Base-by-base conservation (phyloP, 2,329 filamentous ascomycete species). In the Rutstroemia sp. region DNA sequence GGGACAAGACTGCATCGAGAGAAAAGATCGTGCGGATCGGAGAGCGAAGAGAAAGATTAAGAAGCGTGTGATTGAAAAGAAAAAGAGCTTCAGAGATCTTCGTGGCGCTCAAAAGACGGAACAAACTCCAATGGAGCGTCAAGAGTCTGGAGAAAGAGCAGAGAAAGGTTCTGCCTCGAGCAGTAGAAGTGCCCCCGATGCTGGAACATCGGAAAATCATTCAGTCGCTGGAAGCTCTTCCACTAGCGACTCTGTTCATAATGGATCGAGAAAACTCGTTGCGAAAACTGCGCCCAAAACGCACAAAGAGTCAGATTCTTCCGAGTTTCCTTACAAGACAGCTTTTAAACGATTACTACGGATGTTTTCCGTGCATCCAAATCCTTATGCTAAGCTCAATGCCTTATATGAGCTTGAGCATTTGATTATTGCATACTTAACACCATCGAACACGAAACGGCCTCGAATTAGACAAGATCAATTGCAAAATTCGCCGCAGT, bases 341-440 rank as follows among this genome's bases (percentile, higher is more conserved):
- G 88, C 91, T 0, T 96, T 95, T 67, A 79, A 84, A 62, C 84
- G 86, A 12, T 77, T 97, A 1, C 76, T 97, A 34, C 84, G 83
- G 61, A 91, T 90, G 74, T 95, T 99, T 64, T 90, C 89, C 44
- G 88, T 92, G 4, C 89, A 95, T 62, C 88, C 89, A 0, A 95
- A 94, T 67, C 94, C 94, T 0, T 88, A 88, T 63, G 80, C 83
- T 21, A 99, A 99, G 71, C 79, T 99, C 12, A 86, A 87, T 61
- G 87, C 89, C 0, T 76, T 97, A 4, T 84, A 87, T 59, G 90
- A 96, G 69, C 78, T 99, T 5, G 86, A 95, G 66, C 83, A 87
- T 44, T 78, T 99, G 47, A 89, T 95, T 56, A 76, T 88, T 25
- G 88, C 88, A 1, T 92, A 87, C 0, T 73, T 92, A 12, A 82